phyloP scores from a whole-genome alignment of 148 eudicot genomes.

The Chenopodium formosanum region DNA sequence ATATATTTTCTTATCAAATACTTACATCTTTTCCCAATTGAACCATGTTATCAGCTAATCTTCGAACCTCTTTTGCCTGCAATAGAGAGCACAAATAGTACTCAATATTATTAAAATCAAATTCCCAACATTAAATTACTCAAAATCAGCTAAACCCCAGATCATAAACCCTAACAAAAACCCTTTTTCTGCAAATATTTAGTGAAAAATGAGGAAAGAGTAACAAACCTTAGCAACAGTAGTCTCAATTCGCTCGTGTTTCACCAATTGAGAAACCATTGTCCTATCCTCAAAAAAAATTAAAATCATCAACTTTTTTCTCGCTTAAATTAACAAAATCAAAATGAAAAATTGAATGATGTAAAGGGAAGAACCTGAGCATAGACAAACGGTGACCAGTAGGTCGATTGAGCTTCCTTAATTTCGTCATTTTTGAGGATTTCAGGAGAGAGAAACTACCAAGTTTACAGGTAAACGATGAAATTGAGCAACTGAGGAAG shows the following conservation, averaged over 20 bases:
- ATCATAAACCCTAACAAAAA: constrained; percentile 17
- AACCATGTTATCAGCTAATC: constrained; percentile 97
- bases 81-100: neutral
- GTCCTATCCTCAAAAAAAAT: constrained; percentile 45
- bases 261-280: constrained; percentile 93
- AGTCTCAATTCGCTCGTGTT: constrained; percentile 92
- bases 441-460: neutral
- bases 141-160: constrained; percentile 20
- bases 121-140: neutral
- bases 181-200: neutral
- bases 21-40: constrained; percentile 91
- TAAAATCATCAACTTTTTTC: neutral
- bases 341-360: constrained; percentile 4
- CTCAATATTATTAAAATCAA: neutral
- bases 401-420: constrained; percentile 88
- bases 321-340: no score
- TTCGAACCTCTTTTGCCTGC: constrained; percentile 90
- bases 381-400: constrained; percentile 88
- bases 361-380: constrained; percentile 55
- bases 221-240: constrained; percentile 79
- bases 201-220: neutral
- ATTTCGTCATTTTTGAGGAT: constrained; percentile 59
- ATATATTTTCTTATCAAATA: neutral
- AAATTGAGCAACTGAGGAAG: neutral
- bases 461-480: neutral